Evolutionary conservation across 1,139 yeast species (phyloP).

Genomic region (Pichia sp.): DNA sequence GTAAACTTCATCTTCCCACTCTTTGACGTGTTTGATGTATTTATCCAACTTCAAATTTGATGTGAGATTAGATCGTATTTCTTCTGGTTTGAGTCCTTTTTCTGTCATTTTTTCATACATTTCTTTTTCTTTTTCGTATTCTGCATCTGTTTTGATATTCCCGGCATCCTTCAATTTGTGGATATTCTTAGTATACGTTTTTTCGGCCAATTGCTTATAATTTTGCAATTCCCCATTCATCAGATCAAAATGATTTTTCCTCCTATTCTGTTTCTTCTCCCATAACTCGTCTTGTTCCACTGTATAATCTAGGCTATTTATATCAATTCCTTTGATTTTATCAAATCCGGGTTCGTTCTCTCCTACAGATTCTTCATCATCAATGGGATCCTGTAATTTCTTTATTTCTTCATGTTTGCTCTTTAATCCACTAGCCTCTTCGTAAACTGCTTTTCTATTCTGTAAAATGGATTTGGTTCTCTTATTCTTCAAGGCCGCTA

Average conservation of each 20-base stretch:
- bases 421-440: constrained; percentile 9
- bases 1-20: constrained; percentile 9
- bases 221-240: constrained; percentile 29
- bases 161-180: constrained; percentile 25
- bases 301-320: constrained; percentile 47
- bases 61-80: constrained; percentile 24
- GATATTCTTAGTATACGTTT: constrained; percentile 43
- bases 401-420: neutral
- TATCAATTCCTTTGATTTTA: constrained; percentile 35
- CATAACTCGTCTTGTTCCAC: constrained; percentile 63
- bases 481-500: constrained; percentile 3
- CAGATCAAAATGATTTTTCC: constrained; percentile 12
- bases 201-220: constrained; percentile 45
- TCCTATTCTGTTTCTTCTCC: constrained; percentile 36
- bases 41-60: constrained; percentile 3
- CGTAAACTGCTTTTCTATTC: constrained; percentile 11
- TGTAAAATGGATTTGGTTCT: constrained; percentile 6
- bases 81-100: constrained; percentile 15
- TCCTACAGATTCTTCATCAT: constrained; percentile 26
- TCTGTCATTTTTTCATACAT: constrained; percentile 17
- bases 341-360: constrained; percentile 31
- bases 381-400: constrained; percentile 16
- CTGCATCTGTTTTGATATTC: constrained; percentile 22
- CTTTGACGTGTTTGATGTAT: constrained; percentile 3
- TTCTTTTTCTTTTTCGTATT: constrained; percentile 32